A percentile compares a stretch with the other conserved stretches of the same genome.
Evolutionary conservation across 352 stramenopile genomes (phyloP).

Genomic region (Pythium guiyangense): DNA sequence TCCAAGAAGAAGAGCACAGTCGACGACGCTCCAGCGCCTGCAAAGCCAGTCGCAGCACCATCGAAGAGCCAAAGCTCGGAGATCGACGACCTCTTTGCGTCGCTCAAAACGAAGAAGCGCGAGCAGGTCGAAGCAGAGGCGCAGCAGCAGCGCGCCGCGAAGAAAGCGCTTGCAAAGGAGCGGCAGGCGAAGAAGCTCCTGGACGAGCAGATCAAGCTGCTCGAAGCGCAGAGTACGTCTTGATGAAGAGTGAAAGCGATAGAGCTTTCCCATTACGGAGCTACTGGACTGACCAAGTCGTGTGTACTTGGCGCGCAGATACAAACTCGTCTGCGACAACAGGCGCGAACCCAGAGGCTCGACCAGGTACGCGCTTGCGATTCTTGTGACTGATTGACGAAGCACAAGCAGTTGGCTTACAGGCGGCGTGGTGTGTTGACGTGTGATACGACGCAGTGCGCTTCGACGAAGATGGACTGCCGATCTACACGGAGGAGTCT

Average conservation of each 20-base stretch:
- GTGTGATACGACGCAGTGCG: slow-evolving; percentile 56
- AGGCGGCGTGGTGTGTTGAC: neutral
- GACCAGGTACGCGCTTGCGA: slow-evolving; percentile 42
- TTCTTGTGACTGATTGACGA: neutral
- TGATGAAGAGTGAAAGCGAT: no score
- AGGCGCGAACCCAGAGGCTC: slow-evolving; percentile 63
- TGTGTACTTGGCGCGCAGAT: slow-evolving; percentile 34
- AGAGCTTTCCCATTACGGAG: neutral
- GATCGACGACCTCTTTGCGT: slow-evolving; percentile 79
- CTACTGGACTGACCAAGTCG: neutral
- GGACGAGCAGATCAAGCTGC: slow-evolving; percentile 76
- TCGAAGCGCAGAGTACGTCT: slow-evolving; percentile 76
- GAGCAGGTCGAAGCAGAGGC: slow-evolving; percentile 52
- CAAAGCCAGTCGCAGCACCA: neutral
- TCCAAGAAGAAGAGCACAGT: slow-evolving; percentile 52
- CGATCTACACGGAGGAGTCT: slow-evolving; percentile 83
- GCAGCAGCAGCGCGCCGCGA: slow-evolving; percentile 45
- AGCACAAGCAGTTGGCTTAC: neutral
- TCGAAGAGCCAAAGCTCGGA: slow-evolving; percentile 22
- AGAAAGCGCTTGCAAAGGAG: slow-evolving; percentile 31
- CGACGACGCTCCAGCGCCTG: neutral
- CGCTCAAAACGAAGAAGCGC: slow-evolving; percentile 73
- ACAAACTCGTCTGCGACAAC: slow-evolving; percentile 62
- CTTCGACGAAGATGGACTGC: slow-evolving; percentile 81
- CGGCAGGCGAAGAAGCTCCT: slow-evolving; percentile 61